Conservation (phyloP, 2,329 filamentous ascomycete species). For the Parasarocladium wereldwijsianum region DNA sequence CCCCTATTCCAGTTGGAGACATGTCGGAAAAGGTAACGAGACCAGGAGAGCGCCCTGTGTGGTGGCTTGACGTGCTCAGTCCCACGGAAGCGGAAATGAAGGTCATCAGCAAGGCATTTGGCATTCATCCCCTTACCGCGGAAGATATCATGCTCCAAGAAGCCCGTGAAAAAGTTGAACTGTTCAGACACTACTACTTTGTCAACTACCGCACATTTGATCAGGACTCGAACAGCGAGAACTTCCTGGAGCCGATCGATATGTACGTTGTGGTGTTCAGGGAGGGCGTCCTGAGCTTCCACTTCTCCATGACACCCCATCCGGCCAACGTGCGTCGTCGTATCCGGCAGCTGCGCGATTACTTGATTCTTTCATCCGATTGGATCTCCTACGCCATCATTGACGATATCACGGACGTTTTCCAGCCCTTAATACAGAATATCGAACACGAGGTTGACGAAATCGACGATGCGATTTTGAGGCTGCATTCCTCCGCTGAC, state of each 20-base stretch:
- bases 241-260: constrained; percentile 90
- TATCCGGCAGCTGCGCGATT: constrained; percentile 87
- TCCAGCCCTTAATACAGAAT: constrained; percentile 76
- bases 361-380: constrained; percentile 80
- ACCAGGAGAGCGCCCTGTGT: constrained; percentile 76
- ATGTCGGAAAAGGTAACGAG: constrained; percentile 29
- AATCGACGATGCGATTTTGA: constrained; percentile 83
- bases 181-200: constrained; percentile 97
- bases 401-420: constrained; percentile 95
- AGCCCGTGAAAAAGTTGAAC: constrained; percentile 91
- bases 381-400: constrained; percentile 99
- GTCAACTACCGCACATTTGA: constrained; percentile 98
- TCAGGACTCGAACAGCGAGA: constrained; percentile 76
- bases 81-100: constrained; percentile 96
- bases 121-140: constrained; percentile 86
- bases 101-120: constrained; percentile 78
- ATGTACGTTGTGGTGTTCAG: constrained; percentile 97
- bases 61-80: constrained; percentile 88
- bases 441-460: constrained; percentile 96
- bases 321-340: constrained; percentile 89
- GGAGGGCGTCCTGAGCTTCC: constrained; percentile 89
- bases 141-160: constrained; percentile 98
- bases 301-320: constrained; percentile 92
- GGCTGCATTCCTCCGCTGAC: constrained; percentile 52
- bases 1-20: constrained; percentile 3